These are phyloP conservation scores for Plasmodium yoelii DNA, from an alignment of 169 alveolate species.

Conservation along the genomic window DNA sequence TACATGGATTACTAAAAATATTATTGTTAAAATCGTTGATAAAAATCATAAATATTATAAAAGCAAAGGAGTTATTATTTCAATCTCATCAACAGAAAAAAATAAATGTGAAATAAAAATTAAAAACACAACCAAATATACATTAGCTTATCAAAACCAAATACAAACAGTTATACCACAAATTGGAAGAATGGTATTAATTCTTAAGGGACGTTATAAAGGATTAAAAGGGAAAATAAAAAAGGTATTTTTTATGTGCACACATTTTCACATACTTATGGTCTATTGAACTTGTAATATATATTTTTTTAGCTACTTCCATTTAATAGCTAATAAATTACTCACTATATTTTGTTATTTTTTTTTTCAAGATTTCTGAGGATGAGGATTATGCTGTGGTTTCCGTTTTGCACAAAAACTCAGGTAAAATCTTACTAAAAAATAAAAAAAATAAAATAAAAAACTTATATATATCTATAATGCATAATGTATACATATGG, in stretches of 20 bases:
- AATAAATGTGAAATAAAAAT: conserved; percentile 63
- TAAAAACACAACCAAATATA: conserved; percentile 14
- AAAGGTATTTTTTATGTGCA: conserved; percentile 9
- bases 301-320: background rate
- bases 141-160: conserved; percentile 42
- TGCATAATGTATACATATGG: background rate
- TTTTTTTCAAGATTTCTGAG: conserved; percentile 15
- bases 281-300: background rate
- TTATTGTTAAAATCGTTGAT: conserved; percentile 58
- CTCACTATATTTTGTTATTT: background rate
- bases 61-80: conserved; percentile 45
- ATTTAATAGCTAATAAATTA: too few relatives aligned
- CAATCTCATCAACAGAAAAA: conserved; percentile 12
- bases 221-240: conserved; percentile 33
- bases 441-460: too few relatives aligned
- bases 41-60: conserved; percentile 48
- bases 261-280: background rate
- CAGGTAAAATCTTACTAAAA: conserved; percentile 14
- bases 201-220: conserved; percentile 40
- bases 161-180: conserved; percentile 71
- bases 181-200: conserved; percentile 40
- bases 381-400: conserved; percentile 51
- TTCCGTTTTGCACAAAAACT: conserved; percentile 21
- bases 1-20: conserved; percentile 57
- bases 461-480: background rate